Evolutionary conservation across 2,329 filamentous ascomycete species (phyloP).

Genomic region (Fragosphaeria purpurea): DNA sequence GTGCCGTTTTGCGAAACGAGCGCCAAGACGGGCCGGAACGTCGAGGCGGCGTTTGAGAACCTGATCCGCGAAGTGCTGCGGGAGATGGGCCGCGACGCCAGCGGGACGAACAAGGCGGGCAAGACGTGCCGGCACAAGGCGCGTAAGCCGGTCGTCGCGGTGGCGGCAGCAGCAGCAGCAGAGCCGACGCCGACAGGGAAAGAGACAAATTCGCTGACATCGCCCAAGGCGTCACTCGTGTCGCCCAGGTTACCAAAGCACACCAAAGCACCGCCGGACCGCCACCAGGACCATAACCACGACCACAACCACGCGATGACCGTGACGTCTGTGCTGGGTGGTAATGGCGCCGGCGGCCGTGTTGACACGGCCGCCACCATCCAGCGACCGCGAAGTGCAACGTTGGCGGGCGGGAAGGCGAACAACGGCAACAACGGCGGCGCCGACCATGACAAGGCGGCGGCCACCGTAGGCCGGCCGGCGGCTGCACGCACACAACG

Average conservation of each 20-base stretch:
- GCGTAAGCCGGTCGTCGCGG: background rate
- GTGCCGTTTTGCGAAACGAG: conserved; percentile 64
- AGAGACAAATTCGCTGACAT: no score
- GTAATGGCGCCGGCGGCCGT: background rate
- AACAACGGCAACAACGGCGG: background rate
- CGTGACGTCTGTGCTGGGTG: no score
- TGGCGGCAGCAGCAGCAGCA: background rate
- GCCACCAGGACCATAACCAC: no score
- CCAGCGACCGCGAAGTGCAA: background rate
- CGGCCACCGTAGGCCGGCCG: background rate
- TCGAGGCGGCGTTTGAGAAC: conserved; percentile 47
- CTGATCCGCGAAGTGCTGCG: conserved; percentile 16
- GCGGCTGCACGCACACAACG: background rate
- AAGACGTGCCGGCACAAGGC: conserved; percentile 8
- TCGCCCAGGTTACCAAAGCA: no score
- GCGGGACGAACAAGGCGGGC: conserved; percentile 7
- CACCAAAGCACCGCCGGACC: no score
- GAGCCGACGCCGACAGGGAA: background rate
- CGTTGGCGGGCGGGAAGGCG: background rate
- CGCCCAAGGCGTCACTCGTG: no score
- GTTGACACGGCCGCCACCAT: background rate
- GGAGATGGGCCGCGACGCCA: conserved; percentile 11
- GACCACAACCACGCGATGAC: no score
- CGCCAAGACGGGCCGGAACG: conserved; percentile 60
- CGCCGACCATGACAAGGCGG: background rate